Conservation (phyloP, 1,284 basidiomycete species). For the Xerocomus minutiporus region DNA sequence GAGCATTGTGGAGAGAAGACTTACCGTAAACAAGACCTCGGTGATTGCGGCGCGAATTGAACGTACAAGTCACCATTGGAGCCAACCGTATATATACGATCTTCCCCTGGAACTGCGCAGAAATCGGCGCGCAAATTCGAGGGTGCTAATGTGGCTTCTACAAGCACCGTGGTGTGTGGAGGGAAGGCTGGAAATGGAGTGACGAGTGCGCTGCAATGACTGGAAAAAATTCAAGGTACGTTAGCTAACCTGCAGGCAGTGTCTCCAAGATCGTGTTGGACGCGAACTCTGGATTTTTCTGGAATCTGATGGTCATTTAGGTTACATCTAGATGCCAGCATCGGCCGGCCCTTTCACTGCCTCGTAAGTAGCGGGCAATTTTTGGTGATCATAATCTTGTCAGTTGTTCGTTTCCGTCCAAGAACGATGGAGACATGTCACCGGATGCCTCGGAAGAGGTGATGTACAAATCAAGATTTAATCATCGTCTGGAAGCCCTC, state of each 20-base stretch:
- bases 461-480: conserved; percentile 14
- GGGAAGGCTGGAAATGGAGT: neutral
- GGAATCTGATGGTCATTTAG: neutral
- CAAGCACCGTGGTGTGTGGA: neutral
- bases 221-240: neutral
- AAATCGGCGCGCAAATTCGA: neutral
- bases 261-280: neutral
- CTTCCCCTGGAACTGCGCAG: neutral
- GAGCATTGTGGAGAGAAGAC: conserved; percentile 7
- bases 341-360: neutral
- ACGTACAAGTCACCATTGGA: neutral
- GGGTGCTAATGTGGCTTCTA: neutral
- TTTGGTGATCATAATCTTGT: neutral
- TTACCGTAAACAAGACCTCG: neutral
- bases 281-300: neutral
- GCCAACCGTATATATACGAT: neutral
- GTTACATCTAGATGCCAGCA: neutral
- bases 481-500: conserved; percentile 6
- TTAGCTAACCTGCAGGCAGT: neutral
- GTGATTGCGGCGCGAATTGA: neutral
- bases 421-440: neutral
- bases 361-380: neutral
- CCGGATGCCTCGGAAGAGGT: neutral
- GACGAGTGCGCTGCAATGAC: neutral
- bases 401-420: neutral